Evolutionary conservation across 2,329 filamentous ascomycete genomes (phyloP), one percentile per base, ranked within the genome.

Genomic region (Pestalotiopsis sp.): DNA sequence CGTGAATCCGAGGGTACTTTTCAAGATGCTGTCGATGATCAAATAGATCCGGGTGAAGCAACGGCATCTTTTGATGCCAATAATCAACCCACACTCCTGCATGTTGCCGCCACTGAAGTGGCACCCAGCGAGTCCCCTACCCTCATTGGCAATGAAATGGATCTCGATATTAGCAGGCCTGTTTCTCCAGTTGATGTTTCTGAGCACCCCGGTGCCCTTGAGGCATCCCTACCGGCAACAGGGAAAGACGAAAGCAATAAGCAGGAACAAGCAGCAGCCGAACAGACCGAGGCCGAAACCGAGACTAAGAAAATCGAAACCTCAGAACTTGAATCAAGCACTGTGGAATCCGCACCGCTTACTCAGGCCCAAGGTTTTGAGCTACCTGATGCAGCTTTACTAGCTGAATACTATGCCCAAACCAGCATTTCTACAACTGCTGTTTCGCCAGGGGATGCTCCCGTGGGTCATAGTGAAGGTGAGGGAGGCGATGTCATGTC

Each of bases 121-220:
- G 58, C 67, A n/a, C 36, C 72, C 38, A 72, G 76, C 56, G 73
- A 74, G 14, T 72, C 61, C 2, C 69, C 73, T 56, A 75, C 75
- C 20, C 69, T 76, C 23, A 64, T 77, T 61, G 71, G 64, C 49
- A 71, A 75, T 64, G 27, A 56, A 66, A 72, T 73, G 68, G 69
- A 74, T 64, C 49, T 69, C 31, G 71, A 73, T 13, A 27, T 65
- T 36, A 49, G 68, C 52, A 59, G 58, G 31, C 25, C 36, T 39
- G 7, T 36, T 36, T 36, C 31, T 36, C 6, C 31, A 58, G 59
- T 49, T 57, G 14, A 41, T 17, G 2, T 41, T 9, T 27, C 63
- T 14, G 63, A 52, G 57, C 38, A 57, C 41, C 58, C 66, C 25
- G 63, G 63, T 27, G n/a, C 17, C 45, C 23, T 62, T 45, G 62